Percentiles rank a stretch among this genome's conserved stretches.
These are phyloP conservation scores for Neoboletus magnificus DNA, from an alignment of 768 basidiomycete genomes.

Conservation along the genomic window DNA sequence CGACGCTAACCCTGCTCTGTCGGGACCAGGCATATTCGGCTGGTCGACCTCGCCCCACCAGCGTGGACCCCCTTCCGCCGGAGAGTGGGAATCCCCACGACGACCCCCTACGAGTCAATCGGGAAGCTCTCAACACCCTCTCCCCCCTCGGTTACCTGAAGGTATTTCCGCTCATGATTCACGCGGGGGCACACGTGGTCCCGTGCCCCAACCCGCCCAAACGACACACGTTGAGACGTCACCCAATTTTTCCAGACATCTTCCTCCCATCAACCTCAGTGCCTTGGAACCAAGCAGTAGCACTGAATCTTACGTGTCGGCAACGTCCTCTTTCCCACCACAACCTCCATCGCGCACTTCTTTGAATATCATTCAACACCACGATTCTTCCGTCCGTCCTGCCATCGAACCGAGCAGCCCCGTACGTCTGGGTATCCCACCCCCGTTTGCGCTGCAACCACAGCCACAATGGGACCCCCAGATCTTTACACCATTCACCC, in stretches of 20 bases:
- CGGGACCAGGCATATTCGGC: conserved; percentile 57
- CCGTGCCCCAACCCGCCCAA: conserved; percentile 10
- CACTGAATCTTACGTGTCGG: conserved; percentile 19
- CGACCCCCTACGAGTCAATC: conserved; percentile 9
- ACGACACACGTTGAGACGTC: conserved; percentile 14
- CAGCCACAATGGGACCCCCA: conserved; percentile 60
- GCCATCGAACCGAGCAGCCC: conserved; percentile 12
- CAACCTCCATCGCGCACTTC: conserved; percentile 26
- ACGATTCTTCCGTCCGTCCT: conserved; percentile 21
- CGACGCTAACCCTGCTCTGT: conserved; percentile 40
- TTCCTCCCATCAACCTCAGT: conserved; percentile 26
- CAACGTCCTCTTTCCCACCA: conserved; percentile 32
- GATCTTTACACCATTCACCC: conserved; percentile 36
- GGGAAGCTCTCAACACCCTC: conserved; percentile 1
- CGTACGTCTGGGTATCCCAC: conserved; percentile 30
- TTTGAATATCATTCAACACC: conserved; percentile 15
- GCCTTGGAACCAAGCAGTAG: conserved; percentile 15
- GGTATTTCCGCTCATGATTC: conserved; percentile 8
- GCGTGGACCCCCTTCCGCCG: conserved; percentile 16
- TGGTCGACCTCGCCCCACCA: conserved; percentile 16
- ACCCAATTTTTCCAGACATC: conserved; percentile 26
- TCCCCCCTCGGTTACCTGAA: conserved; percentile 7
- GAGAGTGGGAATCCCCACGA: conserved; percentile 16
- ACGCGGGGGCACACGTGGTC: conserved; percentile 9
- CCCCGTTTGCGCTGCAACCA: conserved; percentile 68